Evolutionary conservation across 495 filamentous ascomycete genomes (phyloP).

Genomic region (Entonaema liquescens): DNA sequence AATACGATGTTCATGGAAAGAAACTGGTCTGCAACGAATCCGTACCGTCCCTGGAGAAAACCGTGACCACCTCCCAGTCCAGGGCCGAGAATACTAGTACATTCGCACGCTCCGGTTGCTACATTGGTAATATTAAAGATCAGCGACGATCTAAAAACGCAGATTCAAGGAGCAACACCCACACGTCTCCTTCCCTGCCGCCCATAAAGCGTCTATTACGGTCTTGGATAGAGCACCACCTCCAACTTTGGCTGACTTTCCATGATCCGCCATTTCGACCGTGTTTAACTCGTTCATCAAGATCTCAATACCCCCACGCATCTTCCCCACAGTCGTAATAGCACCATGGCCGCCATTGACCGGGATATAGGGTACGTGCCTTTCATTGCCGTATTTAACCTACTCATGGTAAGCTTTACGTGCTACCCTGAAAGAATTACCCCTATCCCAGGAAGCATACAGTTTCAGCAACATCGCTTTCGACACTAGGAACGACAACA

Average conservation of each 20-base stretch:
- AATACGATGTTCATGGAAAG: slow-evolving; percentile 63
- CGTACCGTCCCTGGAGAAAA: slow-evolving; percentile 65
- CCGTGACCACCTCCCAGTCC: slow-evolving; percentile 71
- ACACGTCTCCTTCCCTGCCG: not conserved
- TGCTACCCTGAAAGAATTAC: not conserved
- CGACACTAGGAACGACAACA: not conserved
- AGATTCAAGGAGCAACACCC: not conserved
- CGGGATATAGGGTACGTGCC: slow-evolving; percentile 56
- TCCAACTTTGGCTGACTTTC: not conserved
- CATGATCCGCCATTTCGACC: slow-evolving; percentile 27
- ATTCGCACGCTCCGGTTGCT: not conserved
- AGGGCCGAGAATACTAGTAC: slow-evolving; percentile 47
- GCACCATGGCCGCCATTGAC: slow-evolving; percentile 55
- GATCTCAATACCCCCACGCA: slow-evolving; percentile 58
- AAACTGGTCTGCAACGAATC: slow-evolving; percentile 67
- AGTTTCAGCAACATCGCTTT: not conserved
- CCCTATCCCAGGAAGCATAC: not conserved
- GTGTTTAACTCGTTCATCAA: slow-evolving; percentile 51
- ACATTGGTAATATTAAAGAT: not conserved
- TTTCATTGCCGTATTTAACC: slow-evolving; percentile 53
- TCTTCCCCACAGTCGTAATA: slow-evolving; percentile 48
- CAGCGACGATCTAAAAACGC: not conserved
- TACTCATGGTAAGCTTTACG: not conserved
- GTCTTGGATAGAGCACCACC: not conserved
- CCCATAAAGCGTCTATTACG: not conserved